Percentiles rank a stretch among this genome's conserved stretches.
Evolutionary conservation across 345 rosid genomes (phyloP).

Genomic region (Gossypium raimondii): DNA sequence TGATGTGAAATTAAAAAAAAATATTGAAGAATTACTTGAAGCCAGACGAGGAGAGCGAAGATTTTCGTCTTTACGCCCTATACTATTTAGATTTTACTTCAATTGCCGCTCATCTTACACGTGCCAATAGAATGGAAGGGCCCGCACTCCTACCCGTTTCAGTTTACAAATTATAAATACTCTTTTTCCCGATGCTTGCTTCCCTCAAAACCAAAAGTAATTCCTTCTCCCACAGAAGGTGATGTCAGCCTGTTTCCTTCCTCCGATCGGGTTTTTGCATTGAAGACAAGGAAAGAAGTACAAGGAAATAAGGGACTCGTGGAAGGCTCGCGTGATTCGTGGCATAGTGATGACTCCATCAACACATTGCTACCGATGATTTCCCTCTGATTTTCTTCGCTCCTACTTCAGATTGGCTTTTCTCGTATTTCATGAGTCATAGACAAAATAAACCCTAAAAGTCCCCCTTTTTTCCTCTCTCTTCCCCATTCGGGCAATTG

Average conservation of each 20-base stretch:
- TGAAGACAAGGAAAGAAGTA: not conserved
- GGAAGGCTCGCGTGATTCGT: constrained; percentile 13
- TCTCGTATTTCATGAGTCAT: not conserved
- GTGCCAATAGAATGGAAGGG: constrained; percentile 7
- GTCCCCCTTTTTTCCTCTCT: not conserved
- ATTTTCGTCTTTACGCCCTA: not conserved
- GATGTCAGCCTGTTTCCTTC: not conserved
- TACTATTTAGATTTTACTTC: not conserved
- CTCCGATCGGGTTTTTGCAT: not conserved
- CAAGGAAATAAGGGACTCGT: not conserved
- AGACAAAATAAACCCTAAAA: not conserved
- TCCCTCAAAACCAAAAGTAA: not conserved
- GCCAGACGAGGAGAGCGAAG: not conserved
- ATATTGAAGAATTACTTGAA: too few relatives aligned
- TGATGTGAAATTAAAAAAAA: too few relatives aligned
- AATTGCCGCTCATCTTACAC: not conserved
- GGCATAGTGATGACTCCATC: constrained; percentile 4
- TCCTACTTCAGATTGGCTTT: not conserved
- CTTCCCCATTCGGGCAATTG: not conserved
- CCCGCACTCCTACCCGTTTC: not conserved
- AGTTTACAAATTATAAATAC: not conserved
- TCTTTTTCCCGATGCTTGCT: not conserved
- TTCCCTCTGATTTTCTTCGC: not conserved
- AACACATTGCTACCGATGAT: not conserved
- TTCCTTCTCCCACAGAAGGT: constrained; percentile 1